A percentile compares a stretch with the other conserved stretches of the same genome.
These are phyloP conservation scores for Grosmannia penicillata DNA, from an alignment of 2,329 filamentous ascomycete genomes.

Conservation along the genomic window DNA sequence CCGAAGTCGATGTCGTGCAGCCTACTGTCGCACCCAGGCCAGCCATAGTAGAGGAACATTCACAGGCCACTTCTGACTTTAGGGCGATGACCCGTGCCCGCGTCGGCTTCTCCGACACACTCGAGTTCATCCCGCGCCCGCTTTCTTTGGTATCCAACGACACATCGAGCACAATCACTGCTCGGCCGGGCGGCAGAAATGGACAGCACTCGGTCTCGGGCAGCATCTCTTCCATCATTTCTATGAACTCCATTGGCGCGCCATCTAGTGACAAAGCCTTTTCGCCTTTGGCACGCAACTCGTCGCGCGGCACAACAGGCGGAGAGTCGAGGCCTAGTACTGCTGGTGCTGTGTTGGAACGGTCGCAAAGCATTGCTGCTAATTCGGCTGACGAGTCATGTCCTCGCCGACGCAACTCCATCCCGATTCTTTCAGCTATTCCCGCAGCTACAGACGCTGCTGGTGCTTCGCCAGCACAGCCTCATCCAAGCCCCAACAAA, in stretches of 20 bases:
- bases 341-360: conserved; percentile 54
- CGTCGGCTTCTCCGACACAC: conserved; percentile 71
- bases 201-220: conserved; percentile 57
- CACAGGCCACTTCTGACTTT: conserved; percentile 1
- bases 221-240: conserved; percentile 66
- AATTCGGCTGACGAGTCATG: conserved; percentile 18
- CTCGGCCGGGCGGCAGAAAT: conserved; percentile 26
- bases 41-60: conserved; percentile 6
- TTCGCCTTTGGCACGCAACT: conserved; percentile 21
- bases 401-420: conserved; percentile 42
- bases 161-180: conserved; percentile 62
- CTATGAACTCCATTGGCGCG: conserved; percentile 30
- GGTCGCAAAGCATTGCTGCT: conserved; percentile 22
- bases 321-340: conserved; percentile 49
- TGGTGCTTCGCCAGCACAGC: conserved; percentile 11
- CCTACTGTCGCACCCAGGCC: background rate
- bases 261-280: conserved; percentile 23
- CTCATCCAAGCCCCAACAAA: conserved; percentile 33
- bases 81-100: conserved; percentile 34
- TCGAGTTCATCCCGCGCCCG: conserved; percentile 72
- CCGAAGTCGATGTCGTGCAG: background rate
- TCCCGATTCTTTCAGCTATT: conserved; percentile 34
- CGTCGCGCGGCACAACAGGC: conserved; percentile 23
- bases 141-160: conserved; percentile 75
- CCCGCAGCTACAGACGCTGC: conserved; percentile 15